A percentile compares a stretch with the other conserved stretches of the same genome.
These are phyloP conservation scores for Camelina hispida DNA, from an alignment of 345 rosid species.

Conservation along the genomic window DNA sequence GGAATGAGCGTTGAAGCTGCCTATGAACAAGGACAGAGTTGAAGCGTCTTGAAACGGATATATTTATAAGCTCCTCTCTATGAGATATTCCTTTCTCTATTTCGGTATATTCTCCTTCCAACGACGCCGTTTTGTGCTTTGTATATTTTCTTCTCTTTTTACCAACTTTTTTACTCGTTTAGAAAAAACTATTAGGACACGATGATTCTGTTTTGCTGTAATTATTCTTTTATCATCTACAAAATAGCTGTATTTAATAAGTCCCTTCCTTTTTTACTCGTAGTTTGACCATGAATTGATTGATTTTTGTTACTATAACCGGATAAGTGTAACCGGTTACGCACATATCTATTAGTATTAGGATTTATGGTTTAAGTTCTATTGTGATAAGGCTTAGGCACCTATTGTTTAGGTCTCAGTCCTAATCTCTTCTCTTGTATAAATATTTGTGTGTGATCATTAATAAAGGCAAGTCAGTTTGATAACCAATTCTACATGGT, in stretches of 20 bases:
- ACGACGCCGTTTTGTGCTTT: slow-evolving; percentile 30
- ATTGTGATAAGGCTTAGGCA: no score
- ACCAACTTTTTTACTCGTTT: slow-evolving; percentile 17
- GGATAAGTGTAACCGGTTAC: no score
- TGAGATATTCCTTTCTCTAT: slow-evolving; percentile 39
- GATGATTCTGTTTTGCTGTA: slow-evolving; percentile 38
- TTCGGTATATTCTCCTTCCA: slow-evolving; percentile 34
- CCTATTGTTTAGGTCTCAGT: no score
- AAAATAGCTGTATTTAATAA: slow-evolving; percentile 25
- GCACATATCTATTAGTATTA: no score
- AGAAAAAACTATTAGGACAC: neutral
- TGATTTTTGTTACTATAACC: slow-evolving; percentile 8
- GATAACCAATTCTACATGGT: no score
- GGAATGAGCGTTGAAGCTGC: slow-evolving; percentile 30
- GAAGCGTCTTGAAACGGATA: slow-evolving; percentile 13
- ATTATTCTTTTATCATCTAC: slow-evolving; percentile 16
- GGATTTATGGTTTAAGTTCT: no score
- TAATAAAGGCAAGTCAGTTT: no score
- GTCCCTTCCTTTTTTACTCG: neutral
- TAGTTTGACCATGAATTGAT: slow-evolving; percentile 31
- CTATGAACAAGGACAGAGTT: slow-evolving; percentile 33
- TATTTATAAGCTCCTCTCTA: slow-evolving; percentile 37
- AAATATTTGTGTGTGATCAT: no score
- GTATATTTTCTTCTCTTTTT: neutral
- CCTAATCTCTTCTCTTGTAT: no score